phyloP scores from a whole-genome alignment of 2,329 filamentous ascomycete genomes.

The Aspergillus sp. region DNA sequence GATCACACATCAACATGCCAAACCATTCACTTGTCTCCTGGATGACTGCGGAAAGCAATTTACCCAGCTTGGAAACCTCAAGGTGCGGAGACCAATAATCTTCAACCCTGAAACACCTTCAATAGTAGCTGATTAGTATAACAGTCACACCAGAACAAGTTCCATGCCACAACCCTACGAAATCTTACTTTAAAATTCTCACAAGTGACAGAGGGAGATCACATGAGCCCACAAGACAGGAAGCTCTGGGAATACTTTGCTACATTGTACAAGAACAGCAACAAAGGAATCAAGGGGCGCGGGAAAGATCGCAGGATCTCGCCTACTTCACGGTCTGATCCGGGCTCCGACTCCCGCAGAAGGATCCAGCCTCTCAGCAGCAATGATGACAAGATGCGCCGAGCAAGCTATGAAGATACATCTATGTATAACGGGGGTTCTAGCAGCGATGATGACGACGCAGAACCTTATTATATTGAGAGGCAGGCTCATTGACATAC shows the following conservation, averaged over 20 bases:
- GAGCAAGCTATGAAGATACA: constrained; percentile 31
- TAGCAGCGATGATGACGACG: constrained; percentile 37
- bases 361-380: constrained; percentile 24
- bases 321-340: constrained; percentile 29
- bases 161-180: constrained; percentile 74
- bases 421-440: constrained; percentile 34
- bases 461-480: constrained; percentile 30
- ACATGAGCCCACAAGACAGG: constrained; percentile 68
- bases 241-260: constrained; percentile 84
- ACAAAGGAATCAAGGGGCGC: constrained; percentile 96
- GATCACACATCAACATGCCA: constrained; percentile 74
- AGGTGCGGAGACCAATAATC: constrained; percentile 56
- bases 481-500: constrained; percentile 21
- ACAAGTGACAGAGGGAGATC: constrained; percentile 60
- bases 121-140: constrained; percentile 12
- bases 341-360: constrained; percentile 13
- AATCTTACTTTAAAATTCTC: constrained; percentile 71
- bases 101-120: background rate
- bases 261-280: constrained; percentile 92
- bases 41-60: constrained; percentile 86
- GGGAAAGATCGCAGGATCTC: constrained; percentile 70
- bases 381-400: constrained; percentile 29
- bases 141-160: constrained; percentile 90
- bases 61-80: constrained; percentile 87
- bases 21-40: constrained; percentile 78